Percentiles rank a stretch among this genome's conserved stretches.
Conservation (phyloP, 2,329 filamentous ascomycete genomes). For the Aspergillus transmontanensis region DNA sequence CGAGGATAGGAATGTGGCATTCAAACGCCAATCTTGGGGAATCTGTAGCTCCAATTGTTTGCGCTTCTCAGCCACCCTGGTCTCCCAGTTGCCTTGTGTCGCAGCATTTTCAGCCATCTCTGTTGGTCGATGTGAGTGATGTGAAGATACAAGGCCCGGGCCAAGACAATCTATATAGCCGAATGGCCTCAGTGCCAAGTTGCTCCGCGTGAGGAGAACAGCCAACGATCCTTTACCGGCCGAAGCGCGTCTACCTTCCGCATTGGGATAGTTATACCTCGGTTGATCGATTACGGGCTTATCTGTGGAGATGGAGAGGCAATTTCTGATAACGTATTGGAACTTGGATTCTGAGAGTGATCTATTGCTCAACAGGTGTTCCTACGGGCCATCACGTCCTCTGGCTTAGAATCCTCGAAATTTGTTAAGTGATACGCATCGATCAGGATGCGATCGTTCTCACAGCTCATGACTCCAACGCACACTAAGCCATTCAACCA, state of each 20-base stretch:
- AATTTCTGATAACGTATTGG: neutral
- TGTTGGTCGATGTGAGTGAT: no score
- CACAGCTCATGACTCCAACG: constrained; percentile 27
- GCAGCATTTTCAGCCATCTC: constrained; percentile 16
- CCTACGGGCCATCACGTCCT: constrained; percentile 22
- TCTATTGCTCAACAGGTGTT: neutral
- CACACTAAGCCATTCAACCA: constrained; percentile 31
- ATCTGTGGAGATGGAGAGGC: neutral
- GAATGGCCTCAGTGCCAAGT: neutral
- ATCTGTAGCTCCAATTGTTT: constrained; percentile 33
- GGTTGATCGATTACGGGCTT: neutral
- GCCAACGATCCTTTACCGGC: no score
- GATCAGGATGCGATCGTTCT: constrained; percentile 25
- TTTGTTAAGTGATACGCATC: constrained; percentile 30
- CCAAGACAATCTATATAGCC: neutral
- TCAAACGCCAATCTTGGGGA: constrained; percentile 37
- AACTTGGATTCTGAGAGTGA: neutral
- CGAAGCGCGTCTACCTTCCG: neutral
- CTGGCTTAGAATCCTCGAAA: constrained; percentile 22
- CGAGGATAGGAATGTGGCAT: constrained; percentile 10
- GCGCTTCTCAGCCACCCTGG: constrained; percentile 29
- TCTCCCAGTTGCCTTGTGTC: constrained; percentile 21
- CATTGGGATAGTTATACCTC: neutral
- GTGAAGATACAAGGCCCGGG: no score
- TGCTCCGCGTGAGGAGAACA: no score